Conservation (phyloP, 2,329 filamentous ascomycete genomes). For the Cladosporium oxysporum region DNA sequence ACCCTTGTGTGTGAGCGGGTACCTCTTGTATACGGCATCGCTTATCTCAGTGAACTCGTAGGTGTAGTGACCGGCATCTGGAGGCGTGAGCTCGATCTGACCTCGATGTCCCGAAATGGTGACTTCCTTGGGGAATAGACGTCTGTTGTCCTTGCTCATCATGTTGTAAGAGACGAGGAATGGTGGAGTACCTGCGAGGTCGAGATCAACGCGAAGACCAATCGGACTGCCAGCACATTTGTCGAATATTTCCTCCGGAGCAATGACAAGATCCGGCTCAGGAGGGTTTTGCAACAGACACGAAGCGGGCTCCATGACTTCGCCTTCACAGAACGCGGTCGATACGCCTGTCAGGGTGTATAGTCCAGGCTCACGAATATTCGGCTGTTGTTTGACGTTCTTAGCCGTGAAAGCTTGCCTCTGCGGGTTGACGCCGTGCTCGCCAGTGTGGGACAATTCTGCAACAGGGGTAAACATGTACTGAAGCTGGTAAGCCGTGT, state of each 20-base stretch:
- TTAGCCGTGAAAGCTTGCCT: conserved; percentile 61
- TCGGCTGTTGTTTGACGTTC: conserved; percentile 62
- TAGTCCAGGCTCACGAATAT: conserved; percentile 75
- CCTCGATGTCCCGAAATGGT: conserved; percentile 71
- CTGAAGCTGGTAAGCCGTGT: conserved; percentile 70
- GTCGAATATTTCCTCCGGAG: conserved; percentile 81
- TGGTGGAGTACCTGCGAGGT: conserved; percentile 88
- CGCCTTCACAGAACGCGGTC: conserved; percentile 79
- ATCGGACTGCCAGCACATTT: conserved; percentile 94
- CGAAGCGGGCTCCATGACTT: conserved; percentile 91
- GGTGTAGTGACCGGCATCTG: conserved; percentile 77
- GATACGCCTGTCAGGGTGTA: conserved; percentile 82
- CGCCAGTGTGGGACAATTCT: conserved; percentile 67
- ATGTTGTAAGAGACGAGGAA: conserved; percentile 82
- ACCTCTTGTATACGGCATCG: conserved; percentile 76
- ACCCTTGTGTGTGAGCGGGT: conserved; percentile 56
- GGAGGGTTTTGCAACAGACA: conserved; percentile 89
- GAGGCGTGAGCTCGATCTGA: conserved; percentile 81
- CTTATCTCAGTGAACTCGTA: conserved; percentile 82
- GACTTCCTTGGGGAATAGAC: conserved; percentile 52
- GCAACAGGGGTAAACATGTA: conserved; percentile 82
- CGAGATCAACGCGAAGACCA: conserved; percentile 82
- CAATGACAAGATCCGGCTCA: conserved; percentile 75
- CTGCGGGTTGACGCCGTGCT: conserved; percentile 63
- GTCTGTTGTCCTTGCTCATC: conserved; percentile 59